Base-by-base conservation (phyloP, 257 asterid genomes). In the Echium plantagineum region DNA sequence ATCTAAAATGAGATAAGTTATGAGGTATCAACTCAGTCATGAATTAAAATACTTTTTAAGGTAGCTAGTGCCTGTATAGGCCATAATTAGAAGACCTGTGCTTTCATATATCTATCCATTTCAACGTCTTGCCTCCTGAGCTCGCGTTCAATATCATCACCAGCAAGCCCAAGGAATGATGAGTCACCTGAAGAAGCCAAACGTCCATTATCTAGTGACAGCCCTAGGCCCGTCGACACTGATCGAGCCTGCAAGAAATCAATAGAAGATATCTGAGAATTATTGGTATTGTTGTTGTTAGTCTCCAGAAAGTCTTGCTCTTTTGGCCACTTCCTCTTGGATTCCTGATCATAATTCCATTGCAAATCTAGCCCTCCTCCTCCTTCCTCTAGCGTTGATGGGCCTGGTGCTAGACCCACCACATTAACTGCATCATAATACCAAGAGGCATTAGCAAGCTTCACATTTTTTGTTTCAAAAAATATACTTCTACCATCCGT, bases 211-310 rank as follows among this genome's bases (percentile, higher is more conserved):
- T 89, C 99, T 85, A 93, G 61, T 0, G 99, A 89, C 70, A 93
- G 86, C 30, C 94, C 99, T 65, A 93, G 77, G 56, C 99, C 99
- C n/a, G 97, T 89, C 1, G 99, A 86, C 62, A 91, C 96, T 21
- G 98, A 82, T 65, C 93, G 85, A 56, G 94, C 77, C 81, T 84
- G 96, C 59, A 91, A 69, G 48, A 85, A 77, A 69, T 91, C 96
- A 58, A 84, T 71, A 32, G 96, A 83, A 0, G 96, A 87, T 69
- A 85, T 78, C 74, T 81, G 95, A 10, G 98, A 88, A 69, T 67
- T 67, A 55, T 67, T 86, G 62, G 75, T 74, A 38, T 69, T 67
- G 60, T 70, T 80, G 19, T 63, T 64, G 70, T 78, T 81, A 59
- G 72, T 82, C 69, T 82, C 95, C 73, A 88, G 73, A 67, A 88